These are phyloP conservation scores for Geosmithia putterillii DNA, from an alignment of 2,329 filamentous ascomycete genomes.

Conservation along the genomic window DNA sequence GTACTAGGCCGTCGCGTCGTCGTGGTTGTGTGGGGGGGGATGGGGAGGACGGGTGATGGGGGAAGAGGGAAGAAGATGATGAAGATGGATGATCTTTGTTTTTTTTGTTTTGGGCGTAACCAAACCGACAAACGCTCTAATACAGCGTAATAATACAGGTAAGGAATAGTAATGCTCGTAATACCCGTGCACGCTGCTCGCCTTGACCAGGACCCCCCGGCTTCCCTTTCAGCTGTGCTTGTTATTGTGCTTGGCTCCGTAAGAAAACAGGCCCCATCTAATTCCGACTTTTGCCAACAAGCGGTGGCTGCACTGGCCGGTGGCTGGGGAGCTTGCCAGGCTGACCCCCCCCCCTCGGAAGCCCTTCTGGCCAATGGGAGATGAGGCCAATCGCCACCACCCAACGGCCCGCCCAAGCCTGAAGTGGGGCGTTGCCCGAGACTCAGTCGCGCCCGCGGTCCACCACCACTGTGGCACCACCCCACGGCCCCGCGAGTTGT, in stretches of 20 bases:
- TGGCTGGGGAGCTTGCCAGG: neutral
- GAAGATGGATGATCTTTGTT: neutral
- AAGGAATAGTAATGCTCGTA: no score
- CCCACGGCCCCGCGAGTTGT: no score
- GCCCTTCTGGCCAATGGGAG: neutral
- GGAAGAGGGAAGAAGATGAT: neutral
- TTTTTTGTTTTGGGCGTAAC: neutral
- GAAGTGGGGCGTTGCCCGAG: neutral
- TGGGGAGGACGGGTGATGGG: neutral
- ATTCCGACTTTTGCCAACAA: neutral
- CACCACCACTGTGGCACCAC: no score
- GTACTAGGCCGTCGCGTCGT: conserved; percentile 7
- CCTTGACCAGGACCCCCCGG: no score
- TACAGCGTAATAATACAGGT: no score
- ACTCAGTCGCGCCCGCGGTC: neutral
- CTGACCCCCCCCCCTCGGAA: no score
- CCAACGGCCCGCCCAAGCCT: neutral
- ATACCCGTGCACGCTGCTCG: no score
- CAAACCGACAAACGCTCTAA: no score
- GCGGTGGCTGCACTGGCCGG: neutral
- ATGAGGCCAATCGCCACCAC: neutral
- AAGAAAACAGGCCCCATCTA: neutral
- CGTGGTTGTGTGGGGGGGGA: neutral
- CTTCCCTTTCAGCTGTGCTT: neutral
- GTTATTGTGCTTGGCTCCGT: neutral